Base-by-base conservation (phyloP, 805 yeast species). In the Jamesozyma gamospora region DNA sequence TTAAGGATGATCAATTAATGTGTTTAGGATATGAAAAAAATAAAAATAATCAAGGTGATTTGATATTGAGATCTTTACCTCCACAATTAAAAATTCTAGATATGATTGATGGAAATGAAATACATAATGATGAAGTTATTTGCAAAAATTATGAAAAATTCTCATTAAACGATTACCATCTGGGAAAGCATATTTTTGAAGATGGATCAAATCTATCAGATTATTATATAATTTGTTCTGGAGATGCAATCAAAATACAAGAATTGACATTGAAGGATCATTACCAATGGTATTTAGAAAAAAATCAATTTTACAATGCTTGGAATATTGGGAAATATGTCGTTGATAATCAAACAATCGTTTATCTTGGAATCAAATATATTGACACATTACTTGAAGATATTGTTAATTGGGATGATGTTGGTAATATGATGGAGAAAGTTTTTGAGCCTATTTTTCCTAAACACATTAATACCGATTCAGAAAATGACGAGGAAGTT, bases 31-130 rank as follows among this genome's bases (percentile, higher is more conserved):
- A 51, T 37, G 49, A 41, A n/a, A 38, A 41, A 13, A 41, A 41
- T 11, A 27, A 36, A 7, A 34, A 41, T 9, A 41, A 40, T 17
- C 59, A 4, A 61, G 81, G 35, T n/a, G 42, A 41, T 24, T 9
- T 43, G 7, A 32, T n/a, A n/a, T 16, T 42, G 15, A 41, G 40
- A 36, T 27, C 34, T 12, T 70, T 81, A 8, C 71, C 79, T 11
- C 95, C 97, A 0, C 96, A 88, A 47, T 62, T 90, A 18, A 74
- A 79, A 43, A 66, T 92, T 1, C 62, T 85, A 15, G 79, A 81
- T 54, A 66, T 79, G 2, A 49, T 64, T 1, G 74, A 78, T 8
- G 85, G 90, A 8, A 81, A 75, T 42, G 94, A 84, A 37, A 69
- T 74, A 12, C 77, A 82, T 39, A 85, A 79, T 17, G 96, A 90